Percentiles rank a stretch among this genome's conserved stretches.
Evolutionary conservation across 768 basidiomycete species (phyloP).

Genomic region (Lactarius hatsudake): DNA sequence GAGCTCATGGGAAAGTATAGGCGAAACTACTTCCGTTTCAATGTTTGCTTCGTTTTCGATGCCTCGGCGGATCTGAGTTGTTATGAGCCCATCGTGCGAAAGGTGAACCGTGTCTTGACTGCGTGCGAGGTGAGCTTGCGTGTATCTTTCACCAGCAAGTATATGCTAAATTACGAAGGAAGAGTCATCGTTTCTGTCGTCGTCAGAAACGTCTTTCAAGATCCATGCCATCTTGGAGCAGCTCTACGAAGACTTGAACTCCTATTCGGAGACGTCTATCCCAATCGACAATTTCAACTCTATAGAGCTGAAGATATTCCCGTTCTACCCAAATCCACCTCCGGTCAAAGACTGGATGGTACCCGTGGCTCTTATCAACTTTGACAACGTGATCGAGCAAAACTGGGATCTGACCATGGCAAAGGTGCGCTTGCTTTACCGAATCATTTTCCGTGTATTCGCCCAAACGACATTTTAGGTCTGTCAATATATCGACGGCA

Average conservation of each 20-base stretch:
- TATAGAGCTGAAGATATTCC: slow-evolving; percentile 93
- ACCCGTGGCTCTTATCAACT: slow-evolving; percentile 82
- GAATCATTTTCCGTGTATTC: slow-evolving; percentile 2
- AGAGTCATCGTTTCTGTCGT: slow-evolving; percentile 87
- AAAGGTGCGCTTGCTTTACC: slow-evolving; percentile 49
- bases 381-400: slow-evolving; percentile 75
- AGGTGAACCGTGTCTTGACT: slow-evolving; percentile 86
- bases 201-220: slow-evolving; percentile 58
- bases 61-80: slow-evolving; percentile 88
- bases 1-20: slow-evolving; percentile 70
- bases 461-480: slow-evolving; percentile 45
- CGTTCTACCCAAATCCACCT: slow-evolving; percentile 94
- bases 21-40: slow-evolving; percentile 89
- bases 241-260: slow-evolving; percentile 94
- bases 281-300: slow-evolving; percentile 89
- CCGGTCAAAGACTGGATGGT: slow-evolving; percentile 93
- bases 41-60: slow-evolving; percentile 95
- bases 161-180: slow-evolving; percentile 45
- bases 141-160: neutral
- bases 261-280: slow-evolving; percentile 95
- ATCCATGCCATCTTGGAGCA: slow-evolving; percentile 89
- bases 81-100: slow-evolving; percentile 94
- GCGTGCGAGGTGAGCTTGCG: slow-evolving; percentile 77
- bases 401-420: slow-evolving; percentile 97
- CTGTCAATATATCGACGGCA: slow-evolving; percentile 81